These are phyloP conservation scores for Gracilaria vermiculophylla DNA, from an alignment of 23 red algal genomes.

Conservation along the genomic window DNA sequence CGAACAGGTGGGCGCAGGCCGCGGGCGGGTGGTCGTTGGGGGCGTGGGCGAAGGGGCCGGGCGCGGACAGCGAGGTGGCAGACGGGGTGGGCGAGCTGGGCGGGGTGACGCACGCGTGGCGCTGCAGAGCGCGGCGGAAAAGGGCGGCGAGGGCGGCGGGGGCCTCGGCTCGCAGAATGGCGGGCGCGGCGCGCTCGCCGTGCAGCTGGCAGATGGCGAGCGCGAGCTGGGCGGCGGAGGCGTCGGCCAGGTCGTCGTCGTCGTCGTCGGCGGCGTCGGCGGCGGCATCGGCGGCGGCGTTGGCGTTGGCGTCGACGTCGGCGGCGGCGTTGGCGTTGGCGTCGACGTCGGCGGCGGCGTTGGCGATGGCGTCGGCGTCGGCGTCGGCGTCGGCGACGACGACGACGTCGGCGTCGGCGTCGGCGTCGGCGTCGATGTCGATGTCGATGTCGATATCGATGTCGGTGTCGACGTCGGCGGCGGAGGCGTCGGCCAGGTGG, in stretches of 20 bases:
- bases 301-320: too few relatives aligned
- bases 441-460: not conserved
- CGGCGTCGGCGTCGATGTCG: not conserved
- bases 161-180: not conserved
- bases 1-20: not conserved
- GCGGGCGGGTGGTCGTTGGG: not conserved
- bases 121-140: not conserved
- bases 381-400: too few relatives aligned
- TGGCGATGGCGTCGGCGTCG: not conserved
- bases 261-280: too few relatives aligned
- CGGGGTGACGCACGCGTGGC: not conserved
- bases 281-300: too few relatives aligned
- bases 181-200: not conserved
- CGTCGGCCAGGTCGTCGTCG: not conserved
- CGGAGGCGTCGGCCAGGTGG: too few relatives aligned
- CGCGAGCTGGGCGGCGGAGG: slow-evolving; percentile 3
- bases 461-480: too few relatives aligned
- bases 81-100: not conserved
- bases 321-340: not conserved
- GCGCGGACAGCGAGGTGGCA: not conserved
- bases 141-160: not conserved
- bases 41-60: not conserved
- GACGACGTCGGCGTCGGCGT: too few relatives aligned
- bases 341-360: not conserved
- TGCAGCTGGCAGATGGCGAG: not conserved